Evolutionary conservation across 768 basidiomycete species (phyloP), one percentile per base, ranked within the genome.

Genomic region (Candolleomyces aberdarensis): DNA sequence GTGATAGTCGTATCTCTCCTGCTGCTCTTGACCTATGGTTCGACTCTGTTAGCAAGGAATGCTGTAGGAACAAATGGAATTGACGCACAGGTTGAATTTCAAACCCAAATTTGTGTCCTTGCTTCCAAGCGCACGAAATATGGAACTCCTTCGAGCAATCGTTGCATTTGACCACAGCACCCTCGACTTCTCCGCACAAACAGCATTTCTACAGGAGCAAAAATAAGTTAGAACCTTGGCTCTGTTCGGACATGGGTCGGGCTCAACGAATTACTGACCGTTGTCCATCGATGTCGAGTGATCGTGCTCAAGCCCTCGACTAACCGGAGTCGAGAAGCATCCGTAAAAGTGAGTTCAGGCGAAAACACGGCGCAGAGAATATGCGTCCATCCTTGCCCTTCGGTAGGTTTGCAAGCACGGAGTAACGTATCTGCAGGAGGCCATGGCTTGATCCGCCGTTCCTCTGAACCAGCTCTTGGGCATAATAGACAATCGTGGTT

Each of bases 331-430:
- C 83, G 83, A 6, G 78, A 70, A 0, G 92, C 84, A 66, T 96
- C 90, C 22, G 91, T 87, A 71, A 91, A 96, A 4, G 76, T 81
- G n/a, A 95, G 75, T 67, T 98, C 96, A 3, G 89, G 88, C 31
- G 87, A 84, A 75, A 94, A 98, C 0, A 92, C 85, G 2, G 95
- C 85, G 76, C 96, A 98, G 3, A 97, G 74, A 36, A 95, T 80
- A 70, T 98, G 96, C 0, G 87, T 87, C 95, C 95, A 97, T 59
- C 90, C 88, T 71, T 93, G 89, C 10, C 93, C 92, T 76, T 97
- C 95, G 0, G 95, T 96, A 7, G 92, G 92, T 69, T 96, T 96
- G 69, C 85, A 86, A 46, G 86, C 85, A 58, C 92, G 82, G 60
- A 95, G 75, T 70, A 82, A 96, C 32, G 80, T 82, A 66, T 89